Evolutionary conservation across 2,329 filamentous ascomycete species (phyloP).

Genomic region (Aspergillus udagawae): DNA sequence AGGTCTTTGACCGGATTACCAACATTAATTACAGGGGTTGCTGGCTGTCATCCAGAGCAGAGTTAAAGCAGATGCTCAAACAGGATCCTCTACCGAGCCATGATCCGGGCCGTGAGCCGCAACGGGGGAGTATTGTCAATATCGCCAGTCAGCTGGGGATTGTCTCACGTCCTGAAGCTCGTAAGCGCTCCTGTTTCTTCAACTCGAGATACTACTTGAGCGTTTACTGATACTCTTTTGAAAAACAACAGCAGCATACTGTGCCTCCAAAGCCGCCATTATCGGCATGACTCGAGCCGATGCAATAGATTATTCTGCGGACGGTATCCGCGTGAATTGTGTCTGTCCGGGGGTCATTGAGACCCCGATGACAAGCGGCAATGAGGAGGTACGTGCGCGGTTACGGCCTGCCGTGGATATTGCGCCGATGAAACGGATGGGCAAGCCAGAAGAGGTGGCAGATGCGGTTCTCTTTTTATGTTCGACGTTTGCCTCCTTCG

Average conservation of each 20-base stretch:
- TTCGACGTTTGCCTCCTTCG: conserved; percentile 47
- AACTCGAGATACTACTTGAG: not conserved
- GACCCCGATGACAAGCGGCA: conserved; percentile 45
- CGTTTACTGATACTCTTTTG: not conserved
- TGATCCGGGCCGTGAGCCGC: conserved; percentile 27
- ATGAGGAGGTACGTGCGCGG: conserved; percentile 36
- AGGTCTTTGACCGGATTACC: conserved; percentile 52
- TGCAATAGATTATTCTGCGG: conserved; percentile 52
- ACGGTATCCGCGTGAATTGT: conserved; percentile 32
- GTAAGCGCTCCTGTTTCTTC: conserved; percentile 28
- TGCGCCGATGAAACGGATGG: conserved; percentile 52
- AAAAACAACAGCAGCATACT: conserved; percentile 47
- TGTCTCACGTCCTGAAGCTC: conserved; percentile 45
- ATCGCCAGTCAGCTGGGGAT: conserved; percentile 52
- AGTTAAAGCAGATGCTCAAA: conserved; percentile 44
- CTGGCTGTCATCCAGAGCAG: conserved; percentile 47
- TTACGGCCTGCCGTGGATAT: conserved; percentile 43
- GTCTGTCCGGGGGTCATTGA: conserved; percentile 44
- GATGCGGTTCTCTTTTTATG: conserved; percentile 50
- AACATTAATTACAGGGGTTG: conserved; percentile 53
- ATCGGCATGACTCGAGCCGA: conserved; percentile 56
- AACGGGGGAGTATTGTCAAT: conserved; percentile 50
- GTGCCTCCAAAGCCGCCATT: conserved; percentile 56
- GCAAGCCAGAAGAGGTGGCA: conserved; percentile 47
- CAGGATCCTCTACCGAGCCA: conserved; percentile 44